Conservation (phyloP, 805 yeast genomes). For the Ogataea paraovalis region DNA sequence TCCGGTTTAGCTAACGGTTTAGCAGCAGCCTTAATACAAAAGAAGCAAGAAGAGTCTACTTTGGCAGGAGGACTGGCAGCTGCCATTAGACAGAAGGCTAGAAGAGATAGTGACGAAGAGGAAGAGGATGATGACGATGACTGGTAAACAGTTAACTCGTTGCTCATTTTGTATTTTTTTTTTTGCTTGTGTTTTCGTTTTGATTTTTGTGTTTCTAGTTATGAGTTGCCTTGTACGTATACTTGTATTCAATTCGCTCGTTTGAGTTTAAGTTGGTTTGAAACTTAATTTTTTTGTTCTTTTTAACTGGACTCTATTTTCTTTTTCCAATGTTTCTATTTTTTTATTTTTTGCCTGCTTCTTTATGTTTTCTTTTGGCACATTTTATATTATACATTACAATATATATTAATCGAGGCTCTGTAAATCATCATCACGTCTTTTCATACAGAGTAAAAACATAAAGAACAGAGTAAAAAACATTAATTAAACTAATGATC, state of each 20-base stretch:
- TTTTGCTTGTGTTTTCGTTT: background rate
- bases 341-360: background rate
- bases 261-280: background rate
- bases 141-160: constrained; percentile 22
- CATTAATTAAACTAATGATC: too few relatives aligned
- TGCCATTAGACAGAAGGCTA: constrained; percentile 74
- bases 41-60: constrained; percentile 11
- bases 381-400: background rate
- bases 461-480: background rate
- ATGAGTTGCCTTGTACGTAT: background rate
- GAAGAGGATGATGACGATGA: constrained; percentile 65
- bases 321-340: background rate
- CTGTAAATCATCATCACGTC: too few relatives aligned
- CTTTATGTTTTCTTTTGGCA: background rate
- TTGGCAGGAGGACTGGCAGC: constrained; percentile 56
- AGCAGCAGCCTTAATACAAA: constrained; percentile 1
- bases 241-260: background rate
- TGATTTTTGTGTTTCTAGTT: background rate
- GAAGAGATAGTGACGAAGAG: constrained; percentile 67
- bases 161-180: background rate
- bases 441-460: too few relatives aligned
- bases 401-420: background rate
- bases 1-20: constrained; percentile 15
- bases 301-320: background rate
- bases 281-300: background rate